Conservation (phyloP, 2,329 filamentous ascomycete genomes). For the Talaromyces sp. region DNA sequence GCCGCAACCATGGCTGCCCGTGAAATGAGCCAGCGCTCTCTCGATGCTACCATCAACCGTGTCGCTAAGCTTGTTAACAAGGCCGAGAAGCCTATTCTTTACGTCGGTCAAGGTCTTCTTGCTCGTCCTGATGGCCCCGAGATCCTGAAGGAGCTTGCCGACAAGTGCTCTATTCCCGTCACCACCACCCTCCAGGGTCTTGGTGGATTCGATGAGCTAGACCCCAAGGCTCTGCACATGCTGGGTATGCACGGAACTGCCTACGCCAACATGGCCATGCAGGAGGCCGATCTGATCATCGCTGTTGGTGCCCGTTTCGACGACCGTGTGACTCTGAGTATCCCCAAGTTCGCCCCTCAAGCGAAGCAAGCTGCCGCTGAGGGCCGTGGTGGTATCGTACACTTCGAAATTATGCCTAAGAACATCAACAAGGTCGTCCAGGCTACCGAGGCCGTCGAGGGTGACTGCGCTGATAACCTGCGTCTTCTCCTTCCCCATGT, state of each 20-base stretch:
- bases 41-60: slow-evolving; percentile 71
- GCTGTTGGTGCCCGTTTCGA: slow-evolving; percentile 93
- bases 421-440: slow-evolving; percentile 99
- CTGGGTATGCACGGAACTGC: slow-evolving; percentile 97
- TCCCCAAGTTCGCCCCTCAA: slow-evolving; percentile 84
- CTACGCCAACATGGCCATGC: slow-evolving; percentile 97
- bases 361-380: slow-evolving; percentile 84
- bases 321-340: slow-evolving; percentile 83
- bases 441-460: slow-evolving; percentile 92
- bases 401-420: slow-evolving; percentile 99
- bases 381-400: slow-evolving; percentile 88
- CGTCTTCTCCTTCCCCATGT: slow-evolving; percentile 73
- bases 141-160: slow-evolving; percentile 80
- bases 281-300: slow-evolving; percentile 94
- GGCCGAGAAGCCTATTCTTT: slow-evolving; percentile 92
- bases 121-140: slow-evolving; percentile 75
- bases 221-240: slow-evolving; percentile 96
- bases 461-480: slow-evolving; percentile 83
- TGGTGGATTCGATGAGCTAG: slow-evolving; percentile 88
- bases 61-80: slow-evolving; percentile 82
- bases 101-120: slow-evolving; percentile 88
- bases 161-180: slow-evolving; percentile 89
- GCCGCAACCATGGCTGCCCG: slow-evolving; percentile 82
- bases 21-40: slow-evolving; percentile 71
- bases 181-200: slow-evolving; percentile 95